Percentiles rank a stretch among this genome's conserved stretches.
These are phyloP conservation scores for Teratosphaeria gauchensis DNA, from an alignment of 2,329 filamentous ascomycete genomes.

Conservation along the genomic window DNA sequence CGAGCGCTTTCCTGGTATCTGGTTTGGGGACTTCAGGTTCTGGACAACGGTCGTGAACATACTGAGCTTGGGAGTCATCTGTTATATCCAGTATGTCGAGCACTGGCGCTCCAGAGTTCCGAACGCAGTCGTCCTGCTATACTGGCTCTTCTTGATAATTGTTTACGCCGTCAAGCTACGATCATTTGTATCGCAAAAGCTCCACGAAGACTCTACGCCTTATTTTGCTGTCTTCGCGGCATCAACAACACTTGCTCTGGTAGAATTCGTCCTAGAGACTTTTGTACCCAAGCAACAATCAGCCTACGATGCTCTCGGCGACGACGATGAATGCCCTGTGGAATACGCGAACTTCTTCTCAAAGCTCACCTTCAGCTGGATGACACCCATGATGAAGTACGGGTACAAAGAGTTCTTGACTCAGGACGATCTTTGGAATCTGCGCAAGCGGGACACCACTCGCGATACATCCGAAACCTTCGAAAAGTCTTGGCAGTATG, in stretches of 20 bases:
- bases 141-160: slow-evolving; percentile 81
- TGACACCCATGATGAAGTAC: slow-evolving; percentile 95
- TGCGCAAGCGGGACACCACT: slow-evolving; percentile 72
- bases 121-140: slow-evolving; percentile 81
- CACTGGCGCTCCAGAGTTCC: slow-evolving; percentile 73
- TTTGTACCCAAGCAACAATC: slow-evolving; percentile 70
- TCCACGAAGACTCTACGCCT: slow-evolving; percentile 54
- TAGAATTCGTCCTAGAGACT: slow-evolving; percentile 75
- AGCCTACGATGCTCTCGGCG: slow-evolving; percentile 57
- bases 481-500: slow-evolving; percentile 63
- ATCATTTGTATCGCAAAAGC: slow-evolving; percentile 69
- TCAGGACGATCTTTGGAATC: slow-evolving; percentile 90
- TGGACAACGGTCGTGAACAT: slow-evolving; percentile 69
- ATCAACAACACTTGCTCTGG: slow-evolving; percentile 57
- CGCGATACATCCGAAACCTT: slow-evolving; percentile 61
- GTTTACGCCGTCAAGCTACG: slow-evolving; percentile 73
- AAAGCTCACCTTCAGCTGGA: slow-evolving; percentile 89
- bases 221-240: slow-evolving; percentile 72
- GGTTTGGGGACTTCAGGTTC: slow-evolving; percentile 75
- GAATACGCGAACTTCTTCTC: slow-evolving; percentile 95
- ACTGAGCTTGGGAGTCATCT: slow-evolving; percentile 63
- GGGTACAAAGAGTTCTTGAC: slow-evolving; percentile 88
- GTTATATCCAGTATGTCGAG: slow-evolving; percentile 75
- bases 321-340: slow-evolving; percentile 63
- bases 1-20: slow-evolving; percentile 56